Conservation (phyloP, 106 monocot genomes). For the Posidonia australis region DNA sequence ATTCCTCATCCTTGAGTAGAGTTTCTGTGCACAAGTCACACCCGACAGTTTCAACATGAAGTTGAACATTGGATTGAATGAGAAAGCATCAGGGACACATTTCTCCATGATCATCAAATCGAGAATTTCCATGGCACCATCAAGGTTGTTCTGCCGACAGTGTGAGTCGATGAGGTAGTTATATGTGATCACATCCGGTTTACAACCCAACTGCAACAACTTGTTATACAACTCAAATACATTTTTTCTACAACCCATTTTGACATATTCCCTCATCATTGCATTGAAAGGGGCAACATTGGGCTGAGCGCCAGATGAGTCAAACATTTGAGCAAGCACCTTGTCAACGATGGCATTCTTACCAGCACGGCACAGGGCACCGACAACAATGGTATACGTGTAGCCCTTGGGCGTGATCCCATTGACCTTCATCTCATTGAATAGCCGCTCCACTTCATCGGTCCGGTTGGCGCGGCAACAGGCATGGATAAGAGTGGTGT, state of each 20-base stretch:
- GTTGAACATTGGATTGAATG: slow-evolving; percentile 69
- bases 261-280: slow-evolving; percentile 68
- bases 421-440: slow-evolving; percentile 44
- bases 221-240: slow-evolving; percentile 74
- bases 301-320: slow-evolving; percentile 34
- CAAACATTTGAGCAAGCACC: slow-evolving; percentile 71
- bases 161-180: slow-evolving; percentile 75
- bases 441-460: slow-evolving; percentile 53
- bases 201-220: slow-evolving; percentile 55
- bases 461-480: slow-evolving; percentile 65
- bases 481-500: slow-evolving; percentile 68
- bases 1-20: slow-evolving; percentile 68
- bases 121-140: slow-evolving; percentile 60
- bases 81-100: slow-evolving; percentile 42
- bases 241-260: slow-evolving; percentile 49
- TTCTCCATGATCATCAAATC: slow-evolving; percentile 42
- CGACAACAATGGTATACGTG: slow-evolving; percentile 69
- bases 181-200: slow-evolving; percentile 68
- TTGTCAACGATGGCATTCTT: slow-evolving; percentile 32
- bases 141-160: slow-evolving; percentile 54
- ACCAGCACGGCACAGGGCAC: slow-evolving; percentile 57
- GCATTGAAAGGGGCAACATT: slow-evolving; percentile 82
- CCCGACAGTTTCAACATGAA: slow-evolving; percentile 37
- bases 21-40: slow-evolving; percentile 37
- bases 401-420: slow-evolving; percentile 66